Evolutionary conservation across 139 green algal genomes (phyloP).

Genomic region (Chara braunii): DNA sequence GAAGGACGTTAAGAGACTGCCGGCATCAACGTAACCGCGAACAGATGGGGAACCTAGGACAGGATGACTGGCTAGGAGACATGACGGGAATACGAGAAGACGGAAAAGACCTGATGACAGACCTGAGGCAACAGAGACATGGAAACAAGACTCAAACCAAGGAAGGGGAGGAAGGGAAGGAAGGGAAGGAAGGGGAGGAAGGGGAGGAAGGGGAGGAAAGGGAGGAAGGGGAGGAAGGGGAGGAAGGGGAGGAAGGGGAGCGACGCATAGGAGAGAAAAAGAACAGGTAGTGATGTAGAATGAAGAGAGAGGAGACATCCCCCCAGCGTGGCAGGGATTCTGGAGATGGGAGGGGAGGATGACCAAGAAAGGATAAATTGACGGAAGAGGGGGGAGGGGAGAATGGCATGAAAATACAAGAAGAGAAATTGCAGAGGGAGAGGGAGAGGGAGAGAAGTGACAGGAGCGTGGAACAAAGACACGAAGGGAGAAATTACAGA

Average conservation of each 20-base stretch:
- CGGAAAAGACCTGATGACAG: neutral
- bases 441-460: too few relatives aligned
- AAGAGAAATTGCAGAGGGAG: too few relatives aligned
- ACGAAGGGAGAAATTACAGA: too few relatives aligned
- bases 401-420: too few relatives aligned
- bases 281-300: too few relatives aligned
- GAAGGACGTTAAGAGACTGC: neutral
- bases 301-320: too few relatives aligned
- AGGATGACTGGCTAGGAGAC: neutral
- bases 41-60: neutral
- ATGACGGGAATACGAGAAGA: neutral
- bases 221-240: conserved; percentile 2
- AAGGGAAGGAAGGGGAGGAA: neutral
- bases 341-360: too few relatives aligned
- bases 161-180: neutral
- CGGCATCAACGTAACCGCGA: neutral
- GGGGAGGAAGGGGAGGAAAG: neutral
- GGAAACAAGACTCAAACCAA: neutral
- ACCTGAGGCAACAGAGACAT: neutral
- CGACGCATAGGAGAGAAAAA: neutral
- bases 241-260: neutral
- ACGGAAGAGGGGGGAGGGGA: too few relatives aligned
- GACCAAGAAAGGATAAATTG: too few relatives aligned
- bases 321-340: too few relatives aligned
- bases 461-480: too few relatives aligned